Percentiles rank a stretch among this genome's conserved stretches.
These are phyloP conservation scores for Fomitopsis serialis DNA, from an alignment of 768 basidiomycete species.

Conservation along the genomic window DNA sequence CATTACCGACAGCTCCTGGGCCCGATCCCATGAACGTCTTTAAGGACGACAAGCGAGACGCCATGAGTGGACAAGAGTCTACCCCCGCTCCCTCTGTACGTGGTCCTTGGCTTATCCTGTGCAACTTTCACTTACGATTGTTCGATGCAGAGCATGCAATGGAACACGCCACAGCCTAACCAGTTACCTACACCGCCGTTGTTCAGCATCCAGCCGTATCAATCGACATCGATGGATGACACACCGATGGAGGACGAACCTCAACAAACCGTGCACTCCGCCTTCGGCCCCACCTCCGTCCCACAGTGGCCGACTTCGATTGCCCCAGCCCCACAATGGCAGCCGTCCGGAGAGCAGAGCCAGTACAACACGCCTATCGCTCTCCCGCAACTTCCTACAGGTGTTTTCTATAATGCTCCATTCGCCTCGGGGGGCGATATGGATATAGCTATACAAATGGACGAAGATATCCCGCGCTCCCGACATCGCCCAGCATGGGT, in stretches of 20 bases:
- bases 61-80: too few relatives aligned
- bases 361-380: too few relatives aligned
- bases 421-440: background rate
- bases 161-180: background rate
- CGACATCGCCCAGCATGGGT: background rate
- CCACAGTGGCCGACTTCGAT: too few relatives aligned
- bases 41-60: too few relatives aligned
- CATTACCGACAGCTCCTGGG: too few relatives aligned
- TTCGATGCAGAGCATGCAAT: background rate
- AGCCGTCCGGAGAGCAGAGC: too few relatives aligned
- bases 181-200: background rate
- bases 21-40: too few relatives aligned
- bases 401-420: background rate
- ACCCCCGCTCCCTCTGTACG: too few relatives aligned
- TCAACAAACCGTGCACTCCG: background rate
- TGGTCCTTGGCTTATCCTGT: too few relatives aligned
- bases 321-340: too few relatives aligned
- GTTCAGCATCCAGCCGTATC: background rate
- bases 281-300: background rate
- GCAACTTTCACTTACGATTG: too few relatives aligned
- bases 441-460: background rate
- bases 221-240: background rate
- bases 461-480: background rate
- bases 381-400: background rate
- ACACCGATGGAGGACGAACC: background rate